Evolutionary conservation across 345 rosid genomes (phyloP).

Genomic region (Salix brachista): DNA sequence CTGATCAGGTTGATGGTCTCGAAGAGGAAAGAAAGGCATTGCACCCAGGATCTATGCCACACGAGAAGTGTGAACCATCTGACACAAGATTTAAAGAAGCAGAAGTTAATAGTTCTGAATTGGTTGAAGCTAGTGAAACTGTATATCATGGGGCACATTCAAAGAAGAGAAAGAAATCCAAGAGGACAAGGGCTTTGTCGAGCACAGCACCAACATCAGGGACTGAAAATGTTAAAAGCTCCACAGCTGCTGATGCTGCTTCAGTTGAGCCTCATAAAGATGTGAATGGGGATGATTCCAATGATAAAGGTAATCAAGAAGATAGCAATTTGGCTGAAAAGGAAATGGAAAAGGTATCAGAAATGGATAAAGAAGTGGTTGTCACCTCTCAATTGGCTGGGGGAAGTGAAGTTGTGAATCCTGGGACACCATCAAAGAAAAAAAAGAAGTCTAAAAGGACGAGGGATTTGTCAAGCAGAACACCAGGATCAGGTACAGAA

Average conservation of each 20-base stretch:
- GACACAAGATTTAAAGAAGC: neutral
- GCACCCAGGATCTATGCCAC: neutral
- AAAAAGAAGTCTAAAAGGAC: constrained; percentile 40
- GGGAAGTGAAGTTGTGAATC: constrained; percentile 8
- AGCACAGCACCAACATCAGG: constrained; percentile 16
- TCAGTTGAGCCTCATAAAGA: constrained; percentile 16
- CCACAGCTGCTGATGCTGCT: constrained; percentile 11
- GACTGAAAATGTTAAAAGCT: constrained; percentile 14
- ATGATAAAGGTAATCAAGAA: constrained; percentile 9
- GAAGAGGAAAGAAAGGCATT: constrained; percentile 15
- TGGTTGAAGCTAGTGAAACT: neutral
- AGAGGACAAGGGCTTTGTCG: constrained; percentile 25
- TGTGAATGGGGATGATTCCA: constrained; percentile 15
- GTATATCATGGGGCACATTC: constrained; percentile 26
- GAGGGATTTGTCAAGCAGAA: constrained; percentile 24
- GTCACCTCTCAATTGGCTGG: neutral
- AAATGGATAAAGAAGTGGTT: neutral
- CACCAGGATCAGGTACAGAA: constrained; percentile 19
- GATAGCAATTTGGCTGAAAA: too few relatives aligned
- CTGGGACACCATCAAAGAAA: constrained; percentile 36
- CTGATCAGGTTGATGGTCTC: constrained; percentile 9
- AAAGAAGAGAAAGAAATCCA: constrained; percentile 44
- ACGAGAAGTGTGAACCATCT: neutral
- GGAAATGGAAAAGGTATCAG: neutral
- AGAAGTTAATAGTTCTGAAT: neutral